Evolutionary conservation across 176 grass and related monocot genomes (phyloP).

Genomic region (Carex kokanica): DNA sequence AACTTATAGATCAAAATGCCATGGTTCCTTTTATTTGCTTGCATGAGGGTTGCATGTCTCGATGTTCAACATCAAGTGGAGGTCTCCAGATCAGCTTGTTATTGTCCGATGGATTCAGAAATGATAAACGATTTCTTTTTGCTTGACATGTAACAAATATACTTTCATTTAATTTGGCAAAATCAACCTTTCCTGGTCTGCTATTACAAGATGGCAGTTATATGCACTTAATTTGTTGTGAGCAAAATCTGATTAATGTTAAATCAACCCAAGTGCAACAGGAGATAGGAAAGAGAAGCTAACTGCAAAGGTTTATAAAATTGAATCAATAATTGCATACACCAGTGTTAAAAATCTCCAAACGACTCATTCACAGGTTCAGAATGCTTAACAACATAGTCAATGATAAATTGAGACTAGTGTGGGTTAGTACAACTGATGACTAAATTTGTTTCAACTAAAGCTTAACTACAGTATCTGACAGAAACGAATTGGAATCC

Average conservation of each 20-base stretch:
- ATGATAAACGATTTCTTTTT: slow-evolving; percentile 57
- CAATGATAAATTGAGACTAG: background rate
- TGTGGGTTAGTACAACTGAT: background rate
- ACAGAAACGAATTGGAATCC: background rate
- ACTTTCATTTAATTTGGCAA: background rate
- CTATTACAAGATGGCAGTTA: background rate
- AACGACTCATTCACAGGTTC: background rate
- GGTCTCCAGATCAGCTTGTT: slow-evolving; percentile 53
- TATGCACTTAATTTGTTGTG: background rate
- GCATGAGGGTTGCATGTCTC: slow-evolving; percentile 39
- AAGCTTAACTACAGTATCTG: background rate
- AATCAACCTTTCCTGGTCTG: background rate
- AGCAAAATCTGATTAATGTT: background rate
- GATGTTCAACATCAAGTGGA: slow-evolving; percentile 30
- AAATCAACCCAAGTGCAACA: slow-evolving; percentile 1
- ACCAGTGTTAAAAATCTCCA: background rate
- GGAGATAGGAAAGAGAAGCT: background rate
- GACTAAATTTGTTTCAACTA: background rate
- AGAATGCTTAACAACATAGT: background rate
- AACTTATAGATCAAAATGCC: slow-evolving; percentile 18
- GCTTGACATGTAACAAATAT: slow-evolving; percentile 44
- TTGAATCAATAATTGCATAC: background rate
- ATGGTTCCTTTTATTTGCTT: slow-evolving; percentile 50
- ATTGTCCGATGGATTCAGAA: slow-evolving; percentile 49
- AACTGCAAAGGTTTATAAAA: background rate